These are phyloP conservation scores for Ceratocystis alfenasii DNA, from an alignment of 2,329 filamentous ascomycete species.

Conservation along the genomic window DNA sequence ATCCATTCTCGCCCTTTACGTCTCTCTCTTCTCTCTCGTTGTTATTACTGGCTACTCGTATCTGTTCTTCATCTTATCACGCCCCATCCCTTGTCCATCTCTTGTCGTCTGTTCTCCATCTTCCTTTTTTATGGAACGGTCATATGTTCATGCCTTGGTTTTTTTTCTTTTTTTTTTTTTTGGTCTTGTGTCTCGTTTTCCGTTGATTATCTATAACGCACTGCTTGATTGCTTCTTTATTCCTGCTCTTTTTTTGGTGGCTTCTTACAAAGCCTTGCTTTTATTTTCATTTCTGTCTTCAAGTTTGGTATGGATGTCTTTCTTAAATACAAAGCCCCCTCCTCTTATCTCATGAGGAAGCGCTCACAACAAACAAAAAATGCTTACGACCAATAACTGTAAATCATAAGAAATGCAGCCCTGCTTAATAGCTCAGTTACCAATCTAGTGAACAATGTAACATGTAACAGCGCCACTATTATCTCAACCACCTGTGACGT, in stretches of 20 bases:
- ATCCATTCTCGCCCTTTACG: too few relatives aligned
- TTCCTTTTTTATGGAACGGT: neutral
- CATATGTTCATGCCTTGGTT: neutral
- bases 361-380: neutral
- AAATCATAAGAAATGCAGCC: too few relatives aligned
- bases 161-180: neutral
- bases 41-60: too few relatives aligned
- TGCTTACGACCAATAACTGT: too few relatives aligned
- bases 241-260: neutral
- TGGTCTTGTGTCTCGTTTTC: conserved; percentile 12
- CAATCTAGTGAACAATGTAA: too few relatives aligned
- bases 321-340: neutral
- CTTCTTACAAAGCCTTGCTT: conserved; percentile 4
- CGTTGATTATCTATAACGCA: conserved; percentile 5
- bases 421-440: too few relatives aligned
- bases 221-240: neutral
- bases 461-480: neutral
- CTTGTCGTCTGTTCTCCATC: neutral
- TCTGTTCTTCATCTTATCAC: too few relatives aligned
- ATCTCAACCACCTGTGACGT: neutral
- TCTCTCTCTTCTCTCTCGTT: too few relatives aligned
- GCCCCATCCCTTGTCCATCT: neutral
- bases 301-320: conserved; percentile 1
- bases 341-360: neutral
- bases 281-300: conserved; percentile 6